These are phyloP conservation scores for Colletotrichum limetticola DNA, from an alignment of 2,329 filamentous ascomycete genomes.

Conservation along the genomic window DNA sequence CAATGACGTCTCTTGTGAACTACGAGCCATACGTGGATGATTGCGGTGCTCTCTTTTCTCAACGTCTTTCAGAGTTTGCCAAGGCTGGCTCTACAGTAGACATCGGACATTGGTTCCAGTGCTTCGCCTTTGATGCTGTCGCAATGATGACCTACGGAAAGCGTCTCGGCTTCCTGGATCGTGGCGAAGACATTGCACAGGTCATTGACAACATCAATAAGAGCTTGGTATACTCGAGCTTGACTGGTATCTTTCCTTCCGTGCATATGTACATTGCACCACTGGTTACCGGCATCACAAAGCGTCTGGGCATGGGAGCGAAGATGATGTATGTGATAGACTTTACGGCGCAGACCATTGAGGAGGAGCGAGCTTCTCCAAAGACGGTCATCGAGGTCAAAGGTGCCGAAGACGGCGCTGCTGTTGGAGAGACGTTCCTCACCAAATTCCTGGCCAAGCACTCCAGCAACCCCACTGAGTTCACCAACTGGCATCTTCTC, in stretches of 20 bases:
- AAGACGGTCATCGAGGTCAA: conserved; percentile 25
- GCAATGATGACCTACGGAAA: conserved; percentile 57
- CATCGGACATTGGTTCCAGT: conserved; percentile 55
- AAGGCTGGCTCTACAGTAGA: conserved; percentile 45
- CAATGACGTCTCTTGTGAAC: conserved; percentile 57
- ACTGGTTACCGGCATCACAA: conserved; percentile 41
- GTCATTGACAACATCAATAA: conserved; percentile 52
- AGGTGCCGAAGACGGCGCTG: conserved; percentile 22
- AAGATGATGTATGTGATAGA: conserved; percentile 37
- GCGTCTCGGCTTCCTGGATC: conserved; percentile 56
- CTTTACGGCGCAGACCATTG: conserved; percentile 46
- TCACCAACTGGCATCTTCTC: conserved; percentile 50
- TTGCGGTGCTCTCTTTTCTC: conserved; percentile 53
- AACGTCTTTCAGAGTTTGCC: conserved; percentile 50
- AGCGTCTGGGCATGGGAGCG: conserved; percentile 34
- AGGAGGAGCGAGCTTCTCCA: conserved; percentile 38
- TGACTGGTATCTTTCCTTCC: conserved; percentile 54
- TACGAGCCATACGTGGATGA: conserved; percentile 62
- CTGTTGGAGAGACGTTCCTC: conserved; percentile 49
- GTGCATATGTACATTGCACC: conserved; percentile 49
- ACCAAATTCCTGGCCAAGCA: conserved; percentile 54
- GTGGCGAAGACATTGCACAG: conserved; percentile 55
- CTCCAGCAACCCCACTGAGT: conserved; percentile 51
- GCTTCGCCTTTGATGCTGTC: conserved; percentile 62
- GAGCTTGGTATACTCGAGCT: conserved; percentile 47